Evolutionary conservation across 768 basidiomycete species (phyloP).

Genomic region (Pleurotus tuber-regium): DNA sequence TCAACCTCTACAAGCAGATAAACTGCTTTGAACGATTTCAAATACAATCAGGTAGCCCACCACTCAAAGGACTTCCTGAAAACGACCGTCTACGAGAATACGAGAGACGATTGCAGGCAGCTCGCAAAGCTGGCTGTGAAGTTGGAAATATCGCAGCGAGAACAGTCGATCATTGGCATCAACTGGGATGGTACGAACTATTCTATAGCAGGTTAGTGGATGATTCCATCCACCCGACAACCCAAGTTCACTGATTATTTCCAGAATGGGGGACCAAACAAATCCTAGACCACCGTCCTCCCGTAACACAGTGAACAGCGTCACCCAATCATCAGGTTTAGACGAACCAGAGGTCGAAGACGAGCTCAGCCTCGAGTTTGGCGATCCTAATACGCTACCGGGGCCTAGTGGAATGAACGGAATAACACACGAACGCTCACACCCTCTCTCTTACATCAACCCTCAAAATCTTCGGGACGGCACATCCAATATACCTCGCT

Average conservation of each 20-base stretch:
- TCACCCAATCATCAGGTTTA: constrained; percentile 28
- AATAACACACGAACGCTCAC: constrained; percentile 34
- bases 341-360: constrained; percentile 55
- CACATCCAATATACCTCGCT: constrained; percentile 15
- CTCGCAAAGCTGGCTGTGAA: constrained; percentile 64
- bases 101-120: constrained; percentile 65
- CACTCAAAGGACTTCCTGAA: constrained; percentile 45
- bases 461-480: constrained; percentile 40
- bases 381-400: constrained; percentile 29
- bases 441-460: constrained; percentile 29
- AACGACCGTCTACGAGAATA: constrained; percentile 68
- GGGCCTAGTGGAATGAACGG: constrained; percentile 20
- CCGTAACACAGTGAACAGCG: constrained; percentile 30
- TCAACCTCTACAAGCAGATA: constrained; percentile 82
- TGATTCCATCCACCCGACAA: background rate
- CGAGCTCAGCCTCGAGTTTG: constrained; percentile 42
- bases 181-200: constrained; percentile 71
- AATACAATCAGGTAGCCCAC: constrained; percentile 30
- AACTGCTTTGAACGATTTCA: constrained; percentile 65
- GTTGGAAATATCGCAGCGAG: constrained; percentile 73
- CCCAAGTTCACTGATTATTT: constrained; percentile 10
- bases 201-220: constrained; percentile 60
- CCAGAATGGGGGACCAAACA: constrained; percentile 49
- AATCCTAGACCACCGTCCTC: constrained; percentile 47
- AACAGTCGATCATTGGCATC: constrained; percentile 79